Percentiles rank a stretch among this genome's conserved stretches.
phyloP scores from a whole-genome alignment of 331 rosid species.

The Cucumis variabilis region DNA sequence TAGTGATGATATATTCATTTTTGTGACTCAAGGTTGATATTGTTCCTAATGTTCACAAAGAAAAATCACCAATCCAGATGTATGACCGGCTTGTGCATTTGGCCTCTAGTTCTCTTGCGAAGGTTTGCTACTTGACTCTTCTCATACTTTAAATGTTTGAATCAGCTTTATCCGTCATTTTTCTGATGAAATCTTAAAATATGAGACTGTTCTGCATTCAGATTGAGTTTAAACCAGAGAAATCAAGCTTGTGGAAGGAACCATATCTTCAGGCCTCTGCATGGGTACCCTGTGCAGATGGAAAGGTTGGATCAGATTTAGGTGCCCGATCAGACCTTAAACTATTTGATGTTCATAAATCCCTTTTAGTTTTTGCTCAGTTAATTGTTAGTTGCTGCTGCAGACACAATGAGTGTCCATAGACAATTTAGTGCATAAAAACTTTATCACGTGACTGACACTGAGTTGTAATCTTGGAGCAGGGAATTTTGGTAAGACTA shows the following conservation, averaged over 20 bases:
- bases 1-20: neutral
- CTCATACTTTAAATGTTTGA: conserved; percentile 10
- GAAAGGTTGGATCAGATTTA: conserved; percentile 42
- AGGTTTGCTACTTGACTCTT: conserved; percentile 62
- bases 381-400: neutral
- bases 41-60: conserved; percentile 38
- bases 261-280: conserved; percentile 59
- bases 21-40: conserved; percentile 46
- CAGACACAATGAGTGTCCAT: neutral
- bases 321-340: conserved; percentile 45
- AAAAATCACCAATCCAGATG: conserved; percentile 66
- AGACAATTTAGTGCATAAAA: neutral
- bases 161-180: conserved; percentile 7
- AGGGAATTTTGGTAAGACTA: conserved; percentile 54
- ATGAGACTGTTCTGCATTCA: conserved; percentile 37
- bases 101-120: conserved; percentile 70
- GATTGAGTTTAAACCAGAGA: conserved; percentile 75
- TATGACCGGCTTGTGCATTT: conserved; percentile 74
- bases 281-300: conserved; percentile 90
- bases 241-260: conserved; percentile 72
- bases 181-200: conserved; percentile 29
- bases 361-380: neutral
- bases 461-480: conserved; percentile 39
- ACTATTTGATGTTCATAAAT: neutral
- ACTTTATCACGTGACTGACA: conserved; percentile 1